Evolutionary conservation across 2,329 filamentous ascomycete species (phyloP).

Genomic region (Teratosphaeria epicoccoides): DNA sequence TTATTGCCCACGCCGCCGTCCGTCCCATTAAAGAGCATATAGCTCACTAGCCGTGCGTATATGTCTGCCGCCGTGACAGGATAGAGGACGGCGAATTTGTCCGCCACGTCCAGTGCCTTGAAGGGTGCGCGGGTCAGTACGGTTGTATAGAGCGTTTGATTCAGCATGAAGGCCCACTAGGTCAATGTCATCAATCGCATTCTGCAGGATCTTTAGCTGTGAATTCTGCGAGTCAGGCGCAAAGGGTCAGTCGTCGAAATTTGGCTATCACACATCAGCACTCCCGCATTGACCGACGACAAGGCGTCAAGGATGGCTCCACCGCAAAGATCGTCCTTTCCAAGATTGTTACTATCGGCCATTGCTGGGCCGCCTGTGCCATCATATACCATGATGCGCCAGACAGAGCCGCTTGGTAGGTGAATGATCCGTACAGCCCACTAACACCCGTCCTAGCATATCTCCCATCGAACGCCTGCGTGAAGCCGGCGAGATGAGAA

Average conservation of each 20-base stretch:
- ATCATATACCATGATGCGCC: conserved; percentile 34
- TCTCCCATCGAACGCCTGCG: conserved; percentile 31
- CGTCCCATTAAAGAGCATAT: conserved; percentile 22
- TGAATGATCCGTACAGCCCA: conserved; percentile 33
- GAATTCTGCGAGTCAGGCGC: not conserved
- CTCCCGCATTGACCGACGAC: not conserved
- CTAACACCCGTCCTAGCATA: conserved; percentile 29
- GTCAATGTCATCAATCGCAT: not conserved
- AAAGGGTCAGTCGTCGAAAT: not conserved
- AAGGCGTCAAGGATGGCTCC: not conserved
- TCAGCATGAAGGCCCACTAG: too few relatives aligned
- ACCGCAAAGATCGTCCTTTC: conserved; percentile 27
- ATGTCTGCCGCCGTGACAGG: conserved; percentile 26
- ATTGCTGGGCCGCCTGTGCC: conserved; percentile 33
- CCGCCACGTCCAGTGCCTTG: conserved; percentile 10
- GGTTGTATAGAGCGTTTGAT: too few relatives aligned
- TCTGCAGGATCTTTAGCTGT: not conserved
- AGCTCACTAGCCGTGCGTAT: conserved; percentile 27
- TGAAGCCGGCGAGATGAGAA: conserved; percentile 26
- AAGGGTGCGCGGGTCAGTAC: not conserved
- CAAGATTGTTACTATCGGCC: conserved; percentile 30
- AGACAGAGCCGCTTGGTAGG: conserved; percentile 33
- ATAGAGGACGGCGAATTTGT: conserved; percentile 26
- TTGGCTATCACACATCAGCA: not conserved
- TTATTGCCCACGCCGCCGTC: conserved; percentile 24